phyloP scores from a whole-genome alignment of 2,329 filamentous ascomycete genomes.

The Sclerotinia subarctica region DNA sequence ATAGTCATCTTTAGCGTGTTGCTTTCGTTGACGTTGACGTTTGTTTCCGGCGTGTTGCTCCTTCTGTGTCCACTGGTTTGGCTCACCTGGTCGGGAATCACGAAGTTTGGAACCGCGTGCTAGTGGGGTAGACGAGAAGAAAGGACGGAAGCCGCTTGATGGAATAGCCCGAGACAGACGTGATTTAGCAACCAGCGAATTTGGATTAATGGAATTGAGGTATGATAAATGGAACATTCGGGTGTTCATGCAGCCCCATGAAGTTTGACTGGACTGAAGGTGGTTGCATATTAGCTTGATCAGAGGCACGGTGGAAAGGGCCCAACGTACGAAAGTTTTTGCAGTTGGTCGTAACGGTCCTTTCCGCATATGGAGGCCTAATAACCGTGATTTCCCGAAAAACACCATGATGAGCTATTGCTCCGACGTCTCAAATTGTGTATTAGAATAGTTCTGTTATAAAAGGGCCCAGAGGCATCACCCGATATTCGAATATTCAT shows the following conservation, averaged over 20 bases:
- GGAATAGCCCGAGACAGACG: background rate
- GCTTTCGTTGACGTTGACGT: background rate
- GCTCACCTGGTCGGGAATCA: background rate
- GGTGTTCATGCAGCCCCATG: background rate
- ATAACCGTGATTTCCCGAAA: background rate
- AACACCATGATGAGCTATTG: background rate
- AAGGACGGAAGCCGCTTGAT: constrained; percentile 4
- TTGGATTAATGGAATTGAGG: background rate
- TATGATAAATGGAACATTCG: background rate
- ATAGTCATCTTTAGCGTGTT: background rate
- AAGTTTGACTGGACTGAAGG: background rate
- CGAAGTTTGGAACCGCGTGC: background rate
- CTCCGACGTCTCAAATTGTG: background rate
- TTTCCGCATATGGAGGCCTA: background rate
- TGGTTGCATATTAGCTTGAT: background rate
- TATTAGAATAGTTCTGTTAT: background rate
- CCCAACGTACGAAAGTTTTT: background rate
- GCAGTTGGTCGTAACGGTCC: background rate
- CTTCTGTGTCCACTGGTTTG: background rate
- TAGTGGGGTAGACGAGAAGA: constrained; percentile 5
- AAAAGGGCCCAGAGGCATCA: background rate
- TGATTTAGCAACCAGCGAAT: background rate
- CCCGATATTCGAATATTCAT: background rate
- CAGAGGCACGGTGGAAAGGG: background rate
- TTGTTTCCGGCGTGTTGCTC: background rate